These are phyloP conservation scores for Colletotrichum sojae DNA, from an alignment of 2,329 filamentous ascomycete genomes.

Conservation along the genomic window DNA sequence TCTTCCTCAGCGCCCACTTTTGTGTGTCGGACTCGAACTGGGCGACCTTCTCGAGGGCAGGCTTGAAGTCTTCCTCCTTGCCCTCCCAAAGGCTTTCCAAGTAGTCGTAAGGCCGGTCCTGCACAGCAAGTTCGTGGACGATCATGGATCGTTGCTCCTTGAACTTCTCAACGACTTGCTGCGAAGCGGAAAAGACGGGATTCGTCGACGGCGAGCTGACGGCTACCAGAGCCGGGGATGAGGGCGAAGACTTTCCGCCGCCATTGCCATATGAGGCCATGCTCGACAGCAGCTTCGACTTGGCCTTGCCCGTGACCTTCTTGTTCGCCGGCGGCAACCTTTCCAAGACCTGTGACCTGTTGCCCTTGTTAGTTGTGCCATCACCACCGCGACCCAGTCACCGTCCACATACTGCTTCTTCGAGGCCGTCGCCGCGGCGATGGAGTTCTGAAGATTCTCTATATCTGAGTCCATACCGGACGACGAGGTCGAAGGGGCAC, in stretches of 20 bases:
- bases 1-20: constrained; percentile 70
- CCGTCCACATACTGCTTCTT: constrained; percentile 49
- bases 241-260: constrained; percentile 59
- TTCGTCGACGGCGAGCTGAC: constrained; percentile 67
- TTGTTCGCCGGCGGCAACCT: constrained; percentile 51
- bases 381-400: constrained; percentile 47
- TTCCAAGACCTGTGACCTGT: constrained; percentile 52
- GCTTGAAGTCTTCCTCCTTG: constrained; percentile 67
- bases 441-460: constrained; percentile 62
- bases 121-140: constrained; percentile 73
- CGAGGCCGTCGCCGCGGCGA: constrained; percentile 59
- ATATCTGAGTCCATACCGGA: constrained; percentile 65
- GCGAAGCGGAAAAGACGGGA: constrained; percentile 64
- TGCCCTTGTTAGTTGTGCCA: constrained; percentile 46
- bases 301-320: constrained; percentile 54
- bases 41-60: constrained; percentile 71
- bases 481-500: constrained; percentile 51
- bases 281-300: constrained; percentile 59
- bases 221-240: constrained; percentile 70
- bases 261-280: constrained; percentile 51
- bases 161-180: constrained; percentile 66
- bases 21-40: constrained; percentile 63
- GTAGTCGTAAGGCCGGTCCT: constrained; percentile 64
- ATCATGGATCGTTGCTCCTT: constrained; percentile 68
- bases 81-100: constrained; percentile 66